Percentiles rank a stretch among this genome's conserved stretches.
phyloP scores from a whole-genome alignment of 2,329 filamentous ascomycete species.

The Stemphylium lycopersici region DNA sequence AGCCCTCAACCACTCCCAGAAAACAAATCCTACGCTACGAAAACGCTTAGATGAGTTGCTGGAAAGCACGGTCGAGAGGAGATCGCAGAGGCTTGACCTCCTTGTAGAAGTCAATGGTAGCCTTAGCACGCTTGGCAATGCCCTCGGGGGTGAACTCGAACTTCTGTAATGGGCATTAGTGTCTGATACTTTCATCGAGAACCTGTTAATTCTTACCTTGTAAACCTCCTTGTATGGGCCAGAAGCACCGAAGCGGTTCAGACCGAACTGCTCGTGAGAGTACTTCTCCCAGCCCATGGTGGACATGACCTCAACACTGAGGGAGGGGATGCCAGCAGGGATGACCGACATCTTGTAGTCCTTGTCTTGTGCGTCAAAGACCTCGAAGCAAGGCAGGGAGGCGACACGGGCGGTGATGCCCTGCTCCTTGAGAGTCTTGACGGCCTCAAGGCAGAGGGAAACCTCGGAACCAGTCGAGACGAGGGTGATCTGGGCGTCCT shows the following conservation, averaged over 20 bases:
- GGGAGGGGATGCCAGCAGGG: constrained; percentile 88
- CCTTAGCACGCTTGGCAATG: constrained; percentile 89
- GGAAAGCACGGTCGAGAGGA: constrained; percentile 95
- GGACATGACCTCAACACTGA: constrained; percentile 95
- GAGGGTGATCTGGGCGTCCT: constrained; percentile 84
- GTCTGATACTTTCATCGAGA: neutral
- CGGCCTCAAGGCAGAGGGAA: constrained; percentile 87
- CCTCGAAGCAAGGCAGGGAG: constrained; percentile 95
- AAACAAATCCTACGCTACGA: constrained; percentile 7
- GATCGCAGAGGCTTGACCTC: constrained; percentile 85
- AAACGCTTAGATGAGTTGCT: constrained; percentile 82
- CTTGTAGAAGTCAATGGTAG: constrained; percentile 98
- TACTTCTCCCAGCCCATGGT: constrained; percentile 99
- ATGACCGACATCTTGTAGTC: constrained; percentile 93
- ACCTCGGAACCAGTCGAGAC: constrained; percentile 97
- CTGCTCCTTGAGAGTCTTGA: constrained; percentile 88
- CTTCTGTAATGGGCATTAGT: constrained; percentile 71
- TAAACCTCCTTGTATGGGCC: constrained; percentile 98
- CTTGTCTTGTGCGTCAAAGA: constrained; percentile 93
- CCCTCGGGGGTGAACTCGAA: constrained; percentile 99
- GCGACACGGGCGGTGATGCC: constrained; percentile 88
- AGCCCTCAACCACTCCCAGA: neutral
- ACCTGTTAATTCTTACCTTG: constrained; percentile 61
- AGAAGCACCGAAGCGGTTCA: constrained; percentile 98
- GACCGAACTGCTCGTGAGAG: constrained; percentile 98